Evolutionary conservation across 257 asterid genomes (phyloP).

Genomic region (Lithospermum erythrorhizon): DNA sequence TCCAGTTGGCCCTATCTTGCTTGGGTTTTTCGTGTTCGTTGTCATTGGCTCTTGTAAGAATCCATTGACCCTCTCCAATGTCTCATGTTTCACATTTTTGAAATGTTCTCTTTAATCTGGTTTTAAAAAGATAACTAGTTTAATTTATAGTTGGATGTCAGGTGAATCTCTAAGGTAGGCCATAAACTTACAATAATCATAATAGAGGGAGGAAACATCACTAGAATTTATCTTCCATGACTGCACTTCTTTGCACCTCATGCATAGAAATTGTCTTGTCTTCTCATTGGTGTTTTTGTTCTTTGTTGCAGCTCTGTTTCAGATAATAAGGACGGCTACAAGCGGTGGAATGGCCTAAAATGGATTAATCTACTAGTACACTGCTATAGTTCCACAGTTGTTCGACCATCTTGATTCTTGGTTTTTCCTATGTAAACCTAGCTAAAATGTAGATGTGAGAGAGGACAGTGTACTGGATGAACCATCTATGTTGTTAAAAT

Average conservation of each 20-base stretch:
- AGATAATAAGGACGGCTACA: conserved; percentile 89
- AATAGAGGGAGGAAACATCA: no score
- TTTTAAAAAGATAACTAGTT: neutral
- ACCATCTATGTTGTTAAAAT: neutral
- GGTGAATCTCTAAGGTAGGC: no score
- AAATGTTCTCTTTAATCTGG: neutral
- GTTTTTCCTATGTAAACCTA: conserved; percentile 6
- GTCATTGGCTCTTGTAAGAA: conserved; percentile 92
- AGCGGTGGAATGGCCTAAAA: conserved; percentile 76
- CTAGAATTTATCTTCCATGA: neutral
- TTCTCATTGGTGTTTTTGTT: neutral
- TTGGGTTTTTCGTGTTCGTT: conserved; percentile 83
- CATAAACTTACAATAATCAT: no score
- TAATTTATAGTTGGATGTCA: no score
- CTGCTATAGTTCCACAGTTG: neutral
- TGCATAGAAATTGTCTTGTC: neutral
- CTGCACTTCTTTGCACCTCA: neutral
- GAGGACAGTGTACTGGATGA: neutral
- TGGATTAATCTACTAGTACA: neutral
- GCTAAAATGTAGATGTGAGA: conserved; percentile 15
- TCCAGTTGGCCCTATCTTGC: conserved; percentile 86
- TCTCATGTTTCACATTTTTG: neutral
- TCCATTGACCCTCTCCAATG: neutral
- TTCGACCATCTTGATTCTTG: neutral
- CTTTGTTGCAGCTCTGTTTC: conserved; percentile 58